Evolutionary conservation across 306 rosid species (phyloP).

Genomic region (Quercus parvula): DNA sequence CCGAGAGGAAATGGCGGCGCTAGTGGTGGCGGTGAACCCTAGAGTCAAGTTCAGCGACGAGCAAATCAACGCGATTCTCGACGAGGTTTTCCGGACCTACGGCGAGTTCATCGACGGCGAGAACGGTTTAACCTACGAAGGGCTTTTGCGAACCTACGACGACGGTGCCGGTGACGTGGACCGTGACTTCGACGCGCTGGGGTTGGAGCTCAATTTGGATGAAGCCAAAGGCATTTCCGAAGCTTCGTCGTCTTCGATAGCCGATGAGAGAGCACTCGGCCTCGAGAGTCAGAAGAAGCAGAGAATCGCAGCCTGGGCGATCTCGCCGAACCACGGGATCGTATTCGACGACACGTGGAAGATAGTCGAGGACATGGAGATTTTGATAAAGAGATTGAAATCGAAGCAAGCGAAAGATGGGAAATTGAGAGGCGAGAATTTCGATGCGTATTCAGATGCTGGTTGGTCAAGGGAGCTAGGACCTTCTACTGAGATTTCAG

Average conservation of each 20-base stretch:
- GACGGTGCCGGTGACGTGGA: slow-evolving; percentile 99
- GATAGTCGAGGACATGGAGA: slow-evolving; percentile 95
- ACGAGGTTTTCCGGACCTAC: slow-evolving; percentile 89
- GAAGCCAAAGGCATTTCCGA: slow-evolving; percentile 52
- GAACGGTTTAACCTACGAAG: slow-evolving; percentile 86
- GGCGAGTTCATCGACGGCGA: slow-evolving; percentile 85
- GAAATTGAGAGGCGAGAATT: slow-evolving; percentile 70
- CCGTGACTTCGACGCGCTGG: slow-evolving; percentile 95
- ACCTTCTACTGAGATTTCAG: slow-evolving; percentile 76
- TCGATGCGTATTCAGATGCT: slow-evolving; percentile 87
- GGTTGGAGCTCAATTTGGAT: slow-evolving; percentile 55
- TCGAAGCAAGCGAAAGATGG: slow-evolving; percentile 84
- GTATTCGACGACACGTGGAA: slow-evolving; percentile 97
- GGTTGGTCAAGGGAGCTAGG: slow-evolving; percentile 98
- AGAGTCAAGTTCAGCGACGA: slow-evolving; percentile 97
- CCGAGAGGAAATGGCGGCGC: slow-evolving; percentile 89
- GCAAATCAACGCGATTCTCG: slow-evolving; percentile 96
- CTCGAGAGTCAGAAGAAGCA: slow-evolving; percentile 94
- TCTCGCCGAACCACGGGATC: slow-evolving; percentile 92
- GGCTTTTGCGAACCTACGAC: slow-evolving; percentile 85
- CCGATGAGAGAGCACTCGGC: slow-evolving; percentile 53
- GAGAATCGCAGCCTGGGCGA: slow-evolving; percentile 97
- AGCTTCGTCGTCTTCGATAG: slow-evolving; percentile 81
- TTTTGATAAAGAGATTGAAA: slow-evolving; percentile 73
- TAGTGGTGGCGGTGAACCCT: slow-evolving; percentile 97